A percentile compares a stretch with the other conserved stretches of the same genome.
These are phyloP conservation scores for Zea luxurians DNA, from an alignment of 176 grass and related monocot species.

Conservation along the genomic window DNA sequence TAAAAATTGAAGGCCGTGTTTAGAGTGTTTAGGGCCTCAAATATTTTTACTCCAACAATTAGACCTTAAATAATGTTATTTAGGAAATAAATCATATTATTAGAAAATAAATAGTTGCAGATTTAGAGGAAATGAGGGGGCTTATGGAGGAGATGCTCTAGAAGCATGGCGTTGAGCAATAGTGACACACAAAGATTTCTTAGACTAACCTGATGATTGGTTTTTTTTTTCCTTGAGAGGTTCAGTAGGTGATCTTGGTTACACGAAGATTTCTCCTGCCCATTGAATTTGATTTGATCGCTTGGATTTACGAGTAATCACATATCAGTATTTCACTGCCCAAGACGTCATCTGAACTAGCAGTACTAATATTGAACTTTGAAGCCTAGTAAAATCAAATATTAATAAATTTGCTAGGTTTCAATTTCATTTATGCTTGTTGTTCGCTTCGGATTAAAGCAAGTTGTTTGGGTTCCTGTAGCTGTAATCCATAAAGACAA, in stretches of 20 bases:
- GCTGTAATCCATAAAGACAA: no score
- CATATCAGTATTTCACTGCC: background rate
- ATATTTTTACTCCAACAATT: no score
- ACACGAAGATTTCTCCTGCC: background rate
- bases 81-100: no score
- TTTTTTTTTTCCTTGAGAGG: background rate
- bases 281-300: background rate
- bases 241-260: background rate
- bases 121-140: no score
- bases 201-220: background rate
- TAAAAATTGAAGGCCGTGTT: no score
- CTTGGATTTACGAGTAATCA: background rate
- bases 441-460: no score
- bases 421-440: background rate
- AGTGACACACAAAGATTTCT: background rate
- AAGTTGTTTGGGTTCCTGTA: no score
- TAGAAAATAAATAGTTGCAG: no score
- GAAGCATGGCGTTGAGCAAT: background rate
- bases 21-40: no score
- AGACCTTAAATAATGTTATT: no score
- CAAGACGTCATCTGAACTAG: background rate
- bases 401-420: background rate
- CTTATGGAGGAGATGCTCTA: no score
- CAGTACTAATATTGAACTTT: background rate
- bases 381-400: background rate